Evolutionary conservation across 306 rosid genomes (phyloP).

Genomic region (Cucurbita moschata): DNA sequence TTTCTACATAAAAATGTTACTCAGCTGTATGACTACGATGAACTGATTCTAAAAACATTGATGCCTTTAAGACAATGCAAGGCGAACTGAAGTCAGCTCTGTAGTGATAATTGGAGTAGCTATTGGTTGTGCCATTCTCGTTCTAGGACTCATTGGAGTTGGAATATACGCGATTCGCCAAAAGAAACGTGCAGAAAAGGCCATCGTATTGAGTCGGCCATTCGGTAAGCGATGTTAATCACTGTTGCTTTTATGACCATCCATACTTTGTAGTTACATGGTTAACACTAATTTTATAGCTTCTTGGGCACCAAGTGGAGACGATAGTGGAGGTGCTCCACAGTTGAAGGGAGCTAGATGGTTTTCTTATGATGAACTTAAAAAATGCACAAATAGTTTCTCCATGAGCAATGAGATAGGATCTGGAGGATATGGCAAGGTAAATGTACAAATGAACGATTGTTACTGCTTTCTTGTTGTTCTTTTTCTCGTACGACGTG

Average conservation of each 20-base stretch:
- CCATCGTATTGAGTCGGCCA: constrained; percentile 71
- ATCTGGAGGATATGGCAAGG: constrained; percentile 96
- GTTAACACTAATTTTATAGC: constrained; percentile 27
- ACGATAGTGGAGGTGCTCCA: constrained; percentile 90
- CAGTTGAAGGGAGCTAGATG: constrained; percentile 96
- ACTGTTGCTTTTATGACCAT: constrained; percentile 4
- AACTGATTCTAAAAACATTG: constrained; percentile 15
- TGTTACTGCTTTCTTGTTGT: not conserved
- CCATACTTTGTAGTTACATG: not conserved
- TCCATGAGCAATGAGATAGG: constrained; percentile 61
- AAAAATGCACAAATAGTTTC: constrained; percentile 58
- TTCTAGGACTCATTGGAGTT: constrained; percentile 51
- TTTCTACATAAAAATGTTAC: not conserved
- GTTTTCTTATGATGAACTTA: constrained; percentile 92
- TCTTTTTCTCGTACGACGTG: not conserved
- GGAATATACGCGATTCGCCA: constrained; percentile 59
- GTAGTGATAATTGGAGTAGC: constrained; percentile 42
- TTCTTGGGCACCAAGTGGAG: constrained; percentile 88
- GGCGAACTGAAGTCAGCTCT: constrained; percentile 29
- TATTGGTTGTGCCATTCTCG: constrained; percentile 36
- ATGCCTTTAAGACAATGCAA: constrained; percentile 27
- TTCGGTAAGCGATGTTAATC: constrained; percentile 35
- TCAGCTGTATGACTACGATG: not conserved
- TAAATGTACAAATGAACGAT: constrained; percentile 11
- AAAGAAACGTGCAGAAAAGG: constrained; percentile 90